phyloP scores from a whole-genome alignment of 257 asterid genomes.

The Solanum gandarillasii region DNA sequence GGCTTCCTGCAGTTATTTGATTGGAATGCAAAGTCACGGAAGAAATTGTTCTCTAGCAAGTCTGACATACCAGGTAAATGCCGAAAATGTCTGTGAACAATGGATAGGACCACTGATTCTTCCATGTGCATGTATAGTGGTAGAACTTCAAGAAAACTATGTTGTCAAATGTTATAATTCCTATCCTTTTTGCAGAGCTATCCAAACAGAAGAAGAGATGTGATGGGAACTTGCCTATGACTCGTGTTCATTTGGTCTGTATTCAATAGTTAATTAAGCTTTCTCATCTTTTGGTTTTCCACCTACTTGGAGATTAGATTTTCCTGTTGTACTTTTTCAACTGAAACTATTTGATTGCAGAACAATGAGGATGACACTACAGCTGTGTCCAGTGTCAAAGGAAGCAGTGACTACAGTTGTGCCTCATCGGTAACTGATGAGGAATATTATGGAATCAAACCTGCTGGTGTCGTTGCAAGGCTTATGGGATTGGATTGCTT shows the following conservation, averaged over 20 bases:
- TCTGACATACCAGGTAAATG: constrained; percentile 51
- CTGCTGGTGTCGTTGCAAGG: constrained; percentile 85
- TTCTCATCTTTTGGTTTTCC: not conserved
- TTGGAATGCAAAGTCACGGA: constrained; percentile 86
- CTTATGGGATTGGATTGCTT: constrained; percentile 90
- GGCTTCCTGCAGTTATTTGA: constrained; percentile 85
- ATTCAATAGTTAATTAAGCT: not conserved
- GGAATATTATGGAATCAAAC: constrained; percentile 37
- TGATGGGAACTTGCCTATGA: constrained; percentile 51
- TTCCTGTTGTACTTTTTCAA: not conserved
- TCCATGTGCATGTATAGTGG: not conserved
- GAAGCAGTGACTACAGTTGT: constrained; percentile 62
- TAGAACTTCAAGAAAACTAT: not conserved
- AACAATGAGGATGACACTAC: constrained; percentile 48
- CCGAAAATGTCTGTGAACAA: not conserved
- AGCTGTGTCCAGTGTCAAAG: constrained; percentile 45
- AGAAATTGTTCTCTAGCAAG: constrained; percentile 71
- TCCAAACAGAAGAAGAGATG: constrained; percentile 76
- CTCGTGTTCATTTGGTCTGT: constrained; percentile 49
- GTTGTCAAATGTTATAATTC: not conserved
- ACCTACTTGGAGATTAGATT: not conserved
- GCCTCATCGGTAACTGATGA: constrained; percentile 76
- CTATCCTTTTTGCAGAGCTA: constrained; percentile 39
- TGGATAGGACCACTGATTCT: not conserved
- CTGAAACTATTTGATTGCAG: constrained; percentile 15